Evolutionary conservation across 768 basidiomycete species (phyloP), one percentile per base, ranked within the genome.

Genomic region (Thelephora aurantiotincta): DNA sequence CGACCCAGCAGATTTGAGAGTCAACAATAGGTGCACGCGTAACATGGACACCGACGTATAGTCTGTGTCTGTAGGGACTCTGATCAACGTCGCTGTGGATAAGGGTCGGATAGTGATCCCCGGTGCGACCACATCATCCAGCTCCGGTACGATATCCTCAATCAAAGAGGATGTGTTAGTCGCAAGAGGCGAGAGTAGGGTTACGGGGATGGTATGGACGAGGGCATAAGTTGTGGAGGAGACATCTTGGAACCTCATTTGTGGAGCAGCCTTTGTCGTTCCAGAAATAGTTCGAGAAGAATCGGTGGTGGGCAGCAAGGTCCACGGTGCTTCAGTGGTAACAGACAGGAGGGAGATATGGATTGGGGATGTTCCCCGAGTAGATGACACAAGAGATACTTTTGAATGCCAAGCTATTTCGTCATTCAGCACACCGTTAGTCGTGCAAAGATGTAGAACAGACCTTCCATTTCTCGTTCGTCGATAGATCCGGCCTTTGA

Each of bases 401-500:
- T 75, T 71, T 9, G 59, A 63, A 33, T 68, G 68, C 87, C 87
- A 90, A 43, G 77, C 87, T 90, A 54, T n/a, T 35, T 46, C 46
- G 43, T 47, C 12, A 30, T 49, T 54, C 22, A n/a, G 53, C 14
- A 45, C n/a, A 37, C 35, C 50, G 22, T 45, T 5, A 50, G 9
- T 34, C 47, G 36, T 43, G 33, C 45, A 44, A 38, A 13, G 50
- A 42, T 36, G 45, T 23, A 26, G 33, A 12, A 63, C 78, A 50
- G 53, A 87, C 88, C 80, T 54, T 78, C 68, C 18, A 87, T 59
- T 57, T 92, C 89, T 5, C 58, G 57, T 44, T 68, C 62, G 1
- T 63, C 59, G 68, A 90, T 77, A 9, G 63, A 49, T 0, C 88
- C 88, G 3, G 81, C 62, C 57, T 80, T 85, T 5, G 81, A 65